Conservation (phyloP, 2,329 filamentous ascomycete species). For the Fusarium mangiferae region DNA sequence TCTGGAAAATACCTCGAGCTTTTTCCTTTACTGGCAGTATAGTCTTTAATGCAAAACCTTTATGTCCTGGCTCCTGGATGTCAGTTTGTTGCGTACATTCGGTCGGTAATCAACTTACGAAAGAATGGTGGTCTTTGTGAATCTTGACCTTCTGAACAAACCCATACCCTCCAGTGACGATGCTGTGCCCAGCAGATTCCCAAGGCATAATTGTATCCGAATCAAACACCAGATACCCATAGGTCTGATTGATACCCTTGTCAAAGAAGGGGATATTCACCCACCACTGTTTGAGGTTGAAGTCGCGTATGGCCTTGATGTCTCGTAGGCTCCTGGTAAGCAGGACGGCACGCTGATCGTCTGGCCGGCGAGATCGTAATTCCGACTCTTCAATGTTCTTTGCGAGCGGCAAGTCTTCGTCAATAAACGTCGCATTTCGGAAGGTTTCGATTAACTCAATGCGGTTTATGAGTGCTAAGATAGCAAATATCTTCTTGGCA, state of each 20-base stretch:
- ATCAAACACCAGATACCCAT: not conserved
- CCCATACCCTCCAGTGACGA: not conserved
- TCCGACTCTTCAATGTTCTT: not conserved
- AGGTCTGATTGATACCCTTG: no score
- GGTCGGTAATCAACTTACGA: not conserved
- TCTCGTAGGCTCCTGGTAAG: not conserved
- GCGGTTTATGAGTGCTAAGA: not conserved
- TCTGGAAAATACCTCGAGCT: not conserved
- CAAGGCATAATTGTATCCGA: not conserved
- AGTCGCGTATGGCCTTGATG: not conserved
- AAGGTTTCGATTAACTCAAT: not conserved
- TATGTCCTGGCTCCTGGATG: fast-evolving
- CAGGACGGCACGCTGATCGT: not conserved
- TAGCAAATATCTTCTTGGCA: not conserved
- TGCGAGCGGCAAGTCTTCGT: not conserved
- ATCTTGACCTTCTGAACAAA: not conserved
- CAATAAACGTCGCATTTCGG: no score
- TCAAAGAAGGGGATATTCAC: not conserved
- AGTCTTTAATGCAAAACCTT: not conserved
- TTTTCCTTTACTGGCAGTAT: not conserved
- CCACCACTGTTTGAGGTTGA: not conserved
- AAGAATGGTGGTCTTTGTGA: not conserved
- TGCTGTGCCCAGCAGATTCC: not conserved
- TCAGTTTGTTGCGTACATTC: fast-evolving
- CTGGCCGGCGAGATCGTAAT: not conserved